Conservation (phyloP, 164 flowering plant species). For the Tinospora cordifolia region DNA sequence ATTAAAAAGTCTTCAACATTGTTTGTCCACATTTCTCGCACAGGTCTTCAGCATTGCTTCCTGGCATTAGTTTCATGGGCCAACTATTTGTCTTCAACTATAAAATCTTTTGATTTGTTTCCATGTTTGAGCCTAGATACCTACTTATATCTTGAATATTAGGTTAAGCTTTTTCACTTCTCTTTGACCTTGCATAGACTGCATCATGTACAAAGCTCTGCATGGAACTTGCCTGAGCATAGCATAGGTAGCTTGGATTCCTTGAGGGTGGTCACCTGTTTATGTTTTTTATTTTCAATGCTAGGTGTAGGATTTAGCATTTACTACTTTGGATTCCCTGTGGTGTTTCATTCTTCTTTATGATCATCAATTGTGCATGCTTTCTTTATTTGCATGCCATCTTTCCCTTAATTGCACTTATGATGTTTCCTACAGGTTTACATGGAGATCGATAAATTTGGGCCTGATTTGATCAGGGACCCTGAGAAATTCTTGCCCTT, state of each 20-base stretch:
- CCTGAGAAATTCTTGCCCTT: conserved; percentile 56
- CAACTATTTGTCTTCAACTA: too few species aligned
- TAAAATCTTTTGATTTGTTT: too few species aligned
- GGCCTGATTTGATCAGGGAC: conserved; percentile 50
- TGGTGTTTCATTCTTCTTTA: not conserved
- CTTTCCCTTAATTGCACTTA: not conserved
- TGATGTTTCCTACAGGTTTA: conserved; percentile 42
- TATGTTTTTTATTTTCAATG: too few species aligned
- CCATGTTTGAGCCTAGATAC: too few species aligned
- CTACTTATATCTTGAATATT: too few species aligned
- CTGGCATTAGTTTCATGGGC: too few species aligned
- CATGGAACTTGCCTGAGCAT: too few species aligned
- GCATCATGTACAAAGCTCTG: too few species aligned
- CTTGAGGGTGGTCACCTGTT: too few species aligned
- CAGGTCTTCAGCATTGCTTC: conserved; percentile 53
- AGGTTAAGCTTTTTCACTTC: too few species aligned
- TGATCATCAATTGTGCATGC: not conserved
- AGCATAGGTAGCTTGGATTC: not conserved
- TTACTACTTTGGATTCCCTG: not conserved
- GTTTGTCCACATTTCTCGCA: conserved; percentile 69
- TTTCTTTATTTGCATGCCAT: not conserved
- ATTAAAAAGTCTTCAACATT: conserved; percentile 45
- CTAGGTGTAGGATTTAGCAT: too few species aligned
- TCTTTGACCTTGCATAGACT: too few species aligned
- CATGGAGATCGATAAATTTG: conserved; percentile 57